Evolutionary conservation across 768 basidiomycete genomes (phyloP), one percentile per base, ranked within the genome.

Genomic region (Leccinum subgranulosum): DNA sequence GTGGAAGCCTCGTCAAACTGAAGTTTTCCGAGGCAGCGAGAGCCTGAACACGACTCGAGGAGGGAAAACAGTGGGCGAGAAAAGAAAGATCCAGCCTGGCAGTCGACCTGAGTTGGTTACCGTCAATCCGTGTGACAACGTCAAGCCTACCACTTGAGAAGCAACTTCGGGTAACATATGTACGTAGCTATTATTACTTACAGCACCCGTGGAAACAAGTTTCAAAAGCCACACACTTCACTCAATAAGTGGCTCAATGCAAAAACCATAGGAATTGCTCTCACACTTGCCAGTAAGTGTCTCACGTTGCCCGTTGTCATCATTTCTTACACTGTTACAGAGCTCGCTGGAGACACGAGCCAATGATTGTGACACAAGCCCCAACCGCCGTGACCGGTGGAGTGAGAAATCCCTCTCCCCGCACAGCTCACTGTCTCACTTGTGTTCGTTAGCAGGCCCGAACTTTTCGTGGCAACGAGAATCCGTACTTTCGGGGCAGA

Each of bases 201-300:
- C 36, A 8, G 36, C 36, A 7, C 3, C 8, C 34, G 15, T 36
- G 36, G 36, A 39, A 39, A 39, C 36, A 39, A 17, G 34, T 15
- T 15, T 34, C 34, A 34, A 34, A 15, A 14, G 15, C 6, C 34
- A 14, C 14, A 34, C n/a, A n/a, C n/a, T n/a, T n/a, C 23, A 23
- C 23, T 23, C 23, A 23, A 23, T 23, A 3, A 23, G 23, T 23
- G 66, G 57, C 19, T 50, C 59, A 2, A n/a, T 41, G 19, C 51
- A 66, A 29, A 29, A 69, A 68, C 60, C 48, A 60, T 50, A 73
- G 70, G 63, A 70, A 73, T 45, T 72, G 10, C 11, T 72, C 73
- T 15, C 55, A 47, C 51, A 15, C 49, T 33, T 51, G 60, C 2
- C 8, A 15, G 71, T 66, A 56, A 61, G 69, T 58, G 9, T 14